phyloP scores from a whole-genome alignment of 2,329 filamentous ascomycete species.

The Bipolaris victoriae region DNA sequence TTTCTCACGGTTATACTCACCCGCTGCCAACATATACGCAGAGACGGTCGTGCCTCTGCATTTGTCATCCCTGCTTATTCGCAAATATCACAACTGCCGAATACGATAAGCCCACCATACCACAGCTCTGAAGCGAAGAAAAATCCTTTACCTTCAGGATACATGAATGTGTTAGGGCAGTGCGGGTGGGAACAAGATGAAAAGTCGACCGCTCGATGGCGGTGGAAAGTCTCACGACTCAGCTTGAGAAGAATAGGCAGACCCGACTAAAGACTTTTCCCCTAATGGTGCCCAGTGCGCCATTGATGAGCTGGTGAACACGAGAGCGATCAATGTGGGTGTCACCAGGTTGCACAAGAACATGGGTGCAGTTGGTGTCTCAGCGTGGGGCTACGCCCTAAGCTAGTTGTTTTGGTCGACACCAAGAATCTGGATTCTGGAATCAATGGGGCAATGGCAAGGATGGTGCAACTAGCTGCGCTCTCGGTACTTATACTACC shows the following conservation, averaged over 20 bases:
- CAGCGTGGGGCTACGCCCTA: not conserved
- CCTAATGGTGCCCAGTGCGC: not conserved
- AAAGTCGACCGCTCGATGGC: not conserved
- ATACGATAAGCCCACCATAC: not conserved
- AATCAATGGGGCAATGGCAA: not conserved
- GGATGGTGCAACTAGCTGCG: not conserved
- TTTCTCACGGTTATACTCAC: not conserved
- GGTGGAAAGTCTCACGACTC: not conserved
- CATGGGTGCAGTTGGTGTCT: not conserved
- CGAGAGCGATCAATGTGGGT: not conserved
- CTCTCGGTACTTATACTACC: not conserved
- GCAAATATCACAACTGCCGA: not conserved
- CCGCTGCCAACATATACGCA: no score
- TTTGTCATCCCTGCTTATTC: not conserved
- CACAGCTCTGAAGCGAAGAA: not conserved
- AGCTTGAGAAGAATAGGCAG: not conserved
- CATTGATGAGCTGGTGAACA: not conserved
- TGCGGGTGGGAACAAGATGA: not conserved
- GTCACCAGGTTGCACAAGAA: not conserved
- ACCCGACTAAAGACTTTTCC: not conserved
- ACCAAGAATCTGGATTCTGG: not conserved
- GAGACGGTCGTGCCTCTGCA: not conserved
- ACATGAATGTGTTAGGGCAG: not conserved
- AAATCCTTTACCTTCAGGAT: not conserved
- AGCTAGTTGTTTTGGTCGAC: not conserved